phyloP scores from a whole-genome alignment of 164 flowering plant genomes.

The Piper longum region DNA sequence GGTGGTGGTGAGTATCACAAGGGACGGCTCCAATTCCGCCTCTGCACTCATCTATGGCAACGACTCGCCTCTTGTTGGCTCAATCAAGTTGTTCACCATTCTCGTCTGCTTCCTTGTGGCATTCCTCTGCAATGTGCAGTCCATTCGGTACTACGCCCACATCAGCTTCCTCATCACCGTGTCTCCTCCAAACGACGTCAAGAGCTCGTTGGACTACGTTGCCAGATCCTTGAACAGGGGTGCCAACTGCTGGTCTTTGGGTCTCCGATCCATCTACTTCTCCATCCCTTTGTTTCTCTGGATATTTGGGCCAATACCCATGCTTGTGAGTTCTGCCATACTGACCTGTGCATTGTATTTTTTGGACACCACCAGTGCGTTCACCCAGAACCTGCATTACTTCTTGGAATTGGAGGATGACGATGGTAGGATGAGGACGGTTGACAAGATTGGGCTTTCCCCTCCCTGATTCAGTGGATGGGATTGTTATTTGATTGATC shows the following conservation, averaged over 20 bases:
- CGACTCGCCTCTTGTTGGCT: conserved; percentile 19
- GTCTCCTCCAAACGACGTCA: conserved; percentile 22
- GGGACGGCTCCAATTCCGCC: conserved; percentile 11
- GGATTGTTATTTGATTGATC: too few species aligned
- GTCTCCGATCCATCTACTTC: conserved; percentile 57
- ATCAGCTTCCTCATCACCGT: conserved; percentile 57
- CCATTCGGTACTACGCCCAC: conserved; percentile 70
- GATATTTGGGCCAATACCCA: conserved; percentile 27
- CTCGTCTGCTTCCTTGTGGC: conserved; percentile 65
- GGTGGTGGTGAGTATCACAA: conserved; percentile 51
- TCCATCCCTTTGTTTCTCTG: conserved; percentile 19
- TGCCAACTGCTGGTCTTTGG: conserved; percentile 70
- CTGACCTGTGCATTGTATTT: conserved; percentile 46
- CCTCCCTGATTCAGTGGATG: too few species aligned
- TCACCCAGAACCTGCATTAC: not conserved
- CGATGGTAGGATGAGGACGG: not conserved
- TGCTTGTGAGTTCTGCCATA: conserved; percentile 39
- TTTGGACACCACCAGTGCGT: conserved; percentile 52
- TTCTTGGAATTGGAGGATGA: not conserved
- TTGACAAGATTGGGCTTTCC: too few species aligned
- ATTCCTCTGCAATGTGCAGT: conserved; percentile 71
- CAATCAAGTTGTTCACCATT: conserved; percentile 53
- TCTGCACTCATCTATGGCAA: conserved; percentile 38
- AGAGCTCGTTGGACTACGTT: conserved; percentile 35
- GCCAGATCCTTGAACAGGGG: conserved; percentile 49